Evolutionary conservation across 345 rosid species (phyloP).

Genomic region (Boechera divaricarpa): DNA sequence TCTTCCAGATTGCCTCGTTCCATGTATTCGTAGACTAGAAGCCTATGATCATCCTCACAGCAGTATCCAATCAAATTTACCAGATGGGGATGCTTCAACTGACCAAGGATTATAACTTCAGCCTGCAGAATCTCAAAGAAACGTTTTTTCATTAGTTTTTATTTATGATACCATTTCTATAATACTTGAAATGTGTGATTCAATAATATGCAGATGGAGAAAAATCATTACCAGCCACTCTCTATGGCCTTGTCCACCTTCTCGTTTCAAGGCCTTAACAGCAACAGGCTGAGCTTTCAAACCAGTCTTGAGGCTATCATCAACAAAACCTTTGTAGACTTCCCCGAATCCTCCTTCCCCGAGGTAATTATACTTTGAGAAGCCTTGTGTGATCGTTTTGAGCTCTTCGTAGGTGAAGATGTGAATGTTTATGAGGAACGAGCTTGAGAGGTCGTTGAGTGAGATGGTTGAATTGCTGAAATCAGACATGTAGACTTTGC

Average conservation of each 20-base stretch:
- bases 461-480: constrained; percentile 51
- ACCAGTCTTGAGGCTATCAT: constrained; percentile 62
- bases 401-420: constrained; percentile 63
- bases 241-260: constrained; percentile 79
- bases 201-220: constrained; percentile 11
- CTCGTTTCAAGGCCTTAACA: constrained; percentile 71
- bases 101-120: constrained; percentile 87
- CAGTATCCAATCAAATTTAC: constrained; percentile 87
- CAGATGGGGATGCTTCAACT: constrained; percentile 71
- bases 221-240: constrained; percentile 84
- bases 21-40: constrained; percentile 79
- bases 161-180: constrained; percentile 4
- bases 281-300: constrained; percentile 79
- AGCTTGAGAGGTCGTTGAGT: constrained; percentile 53
- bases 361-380: constrained; percentile 58
- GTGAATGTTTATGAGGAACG: constrained; percentile 57
- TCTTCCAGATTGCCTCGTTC: constrained; percentile 82
- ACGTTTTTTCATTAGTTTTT: neutral
- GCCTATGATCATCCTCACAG: constrained; percentile 73
- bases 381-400: constrained; percentile 56
- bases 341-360: constrained; percentile 93
- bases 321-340: constrained; percentile 74
- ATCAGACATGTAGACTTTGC: constrained; percentile 41
- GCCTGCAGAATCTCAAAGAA: constrained; percentile 52
- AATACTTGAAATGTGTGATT: constrained; percentile 2